Conservation (phyloP, 176 grass and related monocot species). For the Pontederia crassipes region DNA sequence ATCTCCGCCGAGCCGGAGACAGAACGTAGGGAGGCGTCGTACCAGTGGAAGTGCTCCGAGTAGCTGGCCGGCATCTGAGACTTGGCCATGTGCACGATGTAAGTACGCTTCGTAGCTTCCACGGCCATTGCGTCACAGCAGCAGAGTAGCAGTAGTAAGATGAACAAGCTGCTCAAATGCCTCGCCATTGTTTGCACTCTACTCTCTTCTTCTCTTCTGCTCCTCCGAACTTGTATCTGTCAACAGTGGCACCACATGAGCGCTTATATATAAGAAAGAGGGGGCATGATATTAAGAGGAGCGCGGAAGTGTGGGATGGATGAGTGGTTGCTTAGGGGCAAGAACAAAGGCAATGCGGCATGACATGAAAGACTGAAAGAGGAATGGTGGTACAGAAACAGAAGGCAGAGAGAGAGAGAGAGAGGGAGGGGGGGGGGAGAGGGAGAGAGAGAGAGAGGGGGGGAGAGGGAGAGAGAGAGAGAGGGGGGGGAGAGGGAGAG, state of each 20-base stretch:
- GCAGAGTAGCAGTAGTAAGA: neutral
- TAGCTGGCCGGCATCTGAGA: slow-evolving; percentile 58
- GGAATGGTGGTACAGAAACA: neutral
- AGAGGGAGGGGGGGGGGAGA: no score
- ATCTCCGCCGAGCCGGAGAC: slow-evolving; percentile 61
- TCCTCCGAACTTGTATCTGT: neutral
- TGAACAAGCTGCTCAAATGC: neutral
- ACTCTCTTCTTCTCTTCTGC: neutral
- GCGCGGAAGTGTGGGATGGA: neutral
- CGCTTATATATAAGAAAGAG: neutral
- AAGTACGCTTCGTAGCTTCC: slow-evolving; percentile 33
- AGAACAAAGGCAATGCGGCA: neutral
- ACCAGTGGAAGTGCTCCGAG: slow-evolving; percentile 48
- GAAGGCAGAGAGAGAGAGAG: neutral
- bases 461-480: no score
- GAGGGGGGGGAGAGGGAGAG: no score
- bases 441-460: neutral
- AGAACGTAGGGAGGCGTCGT: slow-evolving; percentile 62
- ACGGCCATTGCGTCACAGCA: neutral
- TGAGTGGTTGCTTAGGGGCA: neutral
- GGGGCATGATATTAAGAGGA: neutral
- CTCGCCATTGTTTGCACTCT: neutral
- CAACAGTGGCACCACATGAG: neutral
- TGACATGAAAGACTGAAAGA: no score
- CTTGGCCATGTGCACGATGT: slow-evolving; percentile 72